Base-by-base conservation (phyloP, 2,329 filamentous ascomycete species). In the Gnomoniopsis smithogilvyi region DNA sequence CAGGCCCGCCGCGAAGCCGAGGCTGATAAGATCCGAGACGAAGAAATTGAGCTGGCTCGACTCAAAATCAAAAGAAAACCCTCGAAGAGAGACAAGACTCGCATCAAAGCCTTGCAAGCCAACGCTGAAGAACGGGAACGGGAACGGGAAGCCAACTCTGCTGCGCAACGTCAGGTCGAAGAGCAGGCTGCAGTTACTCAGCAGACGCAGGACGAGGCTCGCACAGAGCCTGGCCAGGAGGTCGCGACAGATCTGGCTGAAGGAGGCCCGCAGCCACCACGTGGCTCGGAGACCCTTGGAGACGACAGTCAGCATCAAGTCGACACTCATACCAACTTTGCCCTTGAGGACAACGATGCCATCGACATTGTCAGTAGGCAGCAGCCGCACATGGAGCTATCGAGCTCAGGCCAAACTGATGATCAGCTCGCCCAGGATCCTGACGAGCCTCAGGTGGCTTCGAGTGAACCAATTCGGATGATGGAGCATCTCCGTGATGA, bases 71-170 rank as follows among this genome's bases (percentile, higher is more conserved):
- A 57, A 50, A 62, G 48, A 21, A 62, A 60, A n/a, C 57, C 30
- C 15, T 57, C 34, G 38, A 62, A 56, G 41, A 62, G 60, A 19
- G 60, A 60, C 41, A 62, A 62, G 45, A 22, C 24, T 33, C 60
- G 57, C 24, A 54, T 62, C 22, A 62, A 47, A 19, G 17, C 26
- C 10, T 22, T 62, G 50, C 45, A 53, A 26, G 47, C 57, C 2
- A 62, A 57, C 19, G 47, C 53, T 22, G 49, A 51, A 38, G 56
- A 45, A 50, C 57, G 57, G 22, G 60, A 45, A 50, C 57, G 57
- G 22, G 60, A 51, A 24, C 60, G 52, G 17, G 60, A 60, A 41
- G 46, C 54, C 12, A 57, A 54, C 17, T 45, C 41, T 41, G 51
- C 55, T 38, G 55, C 41, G 21, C 45, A 48, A 22, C 38, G 3